A percentile compares a stretch with the other conserved stretches of the same genome.
phyloP scores from a whole-genome alignment of 208 protist species.

The Trypanosoma melophagium region DNA sequence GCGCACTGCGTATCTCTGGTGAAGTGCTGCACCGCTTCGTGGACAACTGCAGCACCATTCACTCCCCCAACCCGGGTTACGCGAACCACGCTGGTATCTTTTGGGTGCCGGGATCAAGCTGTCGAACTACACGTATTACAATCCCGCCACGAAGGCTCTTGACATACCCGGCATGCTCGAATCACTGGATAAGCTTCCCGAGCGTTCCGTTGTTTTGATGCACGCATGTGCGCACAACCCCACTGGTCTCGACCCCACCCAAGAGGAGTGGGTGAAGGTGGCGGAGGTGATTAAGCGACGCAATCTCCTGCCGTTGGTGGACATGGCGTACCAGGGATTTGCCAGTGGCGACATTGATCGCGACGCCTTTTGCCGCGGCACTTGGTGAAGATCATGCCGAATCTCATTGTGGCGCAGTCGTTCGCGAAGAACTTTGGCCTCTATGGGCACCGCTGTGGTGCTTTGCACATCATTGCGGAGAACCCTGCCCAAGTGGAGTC shows the following conservation, averaged over 20 bases:
- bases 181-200: slow-evolving; percentile 51
- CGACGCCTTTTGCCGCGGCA: slow-evolving; percentile 86
- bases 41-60: slow-evolving; percentile 40
- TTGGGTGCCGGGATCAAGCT: slow-evolving; percentile 39
- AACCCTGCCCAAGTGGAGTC: slow-evolving; percentile 48
- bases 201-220: slow-evolving; percentile 91
- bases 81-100: slow-evolving; percentile 80
- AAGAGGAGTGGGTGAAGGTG: slow-evolving; percentile 92
- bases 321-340: slow-evolving; percentile 96
- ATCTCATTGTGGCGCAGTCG: slow-evolving; percentile 91
- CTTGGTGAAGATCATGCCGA: slow-evolving; percentile 54
- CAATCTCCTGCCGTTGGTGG: slow-evolving; percentile 91
- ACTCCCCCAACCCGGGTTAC: slow-evolving; percentile 71
- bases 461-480: slow-evolving; percentile 79
- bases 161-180: slow-evolving; percentile 73
- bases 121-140: slow-evolving; percentile 73
- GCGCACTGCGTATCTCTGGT: slow-evolving; percentile 65
- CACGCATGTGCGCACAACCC: slow-evolving; percentile 98
- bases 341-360: slow-evolving; percentile 92
- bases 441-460: slow-evolving; percentile 95
- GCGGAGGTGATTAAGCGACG: slow-evolving; percentile 66
- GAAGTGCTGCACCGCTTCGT: slow-evolving; percentile 55
- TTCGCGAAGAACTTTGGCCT: slow-evolving; percentile 98
- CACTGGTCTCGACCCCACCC: slow-evolving; percentile 96
- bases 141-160: slow-evolving; percentile 54